Conservation (phyloP, 768 basidiomycete genomes). For the Hygrophorus russula region DNA sequence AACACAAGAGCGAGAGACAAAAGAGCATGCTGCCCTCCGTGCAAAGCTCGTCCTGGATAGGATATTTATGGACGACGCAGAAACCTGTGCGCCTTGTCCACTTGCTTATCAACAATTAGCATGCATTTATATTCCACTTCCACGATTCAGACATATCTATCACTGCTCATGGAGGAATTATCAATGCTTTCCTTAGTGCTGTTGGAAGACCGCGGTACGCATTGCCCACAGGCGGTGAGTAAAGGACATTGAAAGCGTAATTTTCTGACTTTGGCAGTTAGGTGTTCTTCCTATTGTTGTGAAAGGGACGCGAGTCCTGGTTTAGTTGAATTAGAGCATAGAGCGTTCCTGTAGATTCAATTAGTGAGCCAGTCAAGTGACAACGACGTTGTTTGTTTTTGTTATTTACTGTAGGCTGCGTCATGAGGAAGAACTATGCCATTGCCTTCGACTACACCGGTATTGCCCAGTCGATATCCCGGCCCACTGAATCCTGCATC, state of each 20-base stretch:
- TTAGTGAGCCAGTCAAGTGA: too few relatives aligned
- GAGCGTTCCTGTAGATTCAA: not conserved
- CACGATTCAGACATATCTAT: constrained; percentile 46
- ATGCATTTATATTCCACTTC: not conserved
- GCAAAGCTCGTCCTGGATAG: constrained; percentile 40
- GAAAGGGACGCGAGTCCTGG: constrained; percentile 4
- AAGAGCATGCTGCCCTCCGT: constrained; percentile 31
- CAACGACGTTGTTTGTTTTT: too few relatives aligned
- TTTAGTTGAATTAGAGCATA: not conserved
- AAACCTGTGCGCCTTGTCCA: constrained; percentile 30
- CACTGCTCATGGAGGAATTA: constrained; percentile 55
- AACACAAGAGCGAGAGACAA: constrained; percentile 41
- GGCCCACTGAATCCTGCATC: not conserved
- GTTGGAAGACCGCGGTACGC: constrained; percentile 32
- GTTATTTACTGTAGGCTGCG: too few relatives aligned
- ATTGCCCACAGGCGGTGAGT: constrained; percentile 56
- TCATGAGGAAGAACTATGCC: too few relatives aligned
- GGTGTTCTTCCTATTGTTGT: constrained; percentile 16
- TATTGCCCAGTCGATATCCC: too few relatives aligned
- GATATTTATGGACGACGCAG: constrained; percentile 37
- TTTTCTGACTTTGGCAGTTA: constrained; percentile 4
- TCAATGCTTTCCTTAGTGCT: constrained; percentile 40
- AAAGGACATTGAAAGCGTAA: not conserved
- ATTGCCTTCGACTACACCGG: too few relatives aligned
- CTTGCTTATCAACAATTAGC: not conserved